These are phyloP conservation scores for Colletotrichum sp. DNA, from an alignment of 2,329 filamentous ascomycete genomes.

Conservation along the genomic window DNA sequence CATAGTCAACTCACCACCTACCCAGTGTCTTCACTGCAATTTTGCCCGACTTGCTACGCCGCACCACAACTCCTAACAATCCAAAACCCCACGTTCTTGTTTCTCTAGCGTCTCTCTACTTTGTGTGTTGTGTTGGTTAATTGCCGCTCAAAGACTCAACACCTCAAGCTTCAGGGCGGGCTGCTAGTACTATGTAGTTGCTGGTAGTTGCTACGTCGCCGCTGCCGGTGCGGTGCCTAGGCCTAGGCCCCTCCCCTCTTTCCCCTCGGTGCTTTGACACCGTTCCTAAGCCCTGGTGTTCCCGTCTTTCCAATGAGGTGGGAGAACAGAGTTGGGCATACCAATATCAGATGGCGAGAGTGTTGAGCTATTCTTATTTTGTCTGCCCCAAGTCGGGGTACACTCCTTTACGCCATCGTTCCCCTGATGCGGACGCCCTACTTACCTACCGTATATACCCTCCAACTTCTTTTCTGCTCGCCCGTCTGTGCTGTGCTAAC, in stretches of 20 bases:
- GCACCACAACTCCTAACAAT: neutral
- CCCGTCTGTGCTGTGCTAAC: neutral
- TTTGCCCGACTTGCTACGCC: neutral
- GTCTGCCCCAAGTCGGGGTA: neutral
- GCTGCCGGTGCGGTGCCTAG: neutral
- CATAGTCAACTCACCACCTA: neutral
- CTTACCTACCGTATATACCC: neutral
- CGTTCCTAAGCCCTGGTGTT: neutral
- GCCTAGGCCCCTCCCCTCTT: neutral
- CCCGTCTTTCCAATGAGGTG: neutral
- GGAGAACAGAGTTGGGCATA: neutral
- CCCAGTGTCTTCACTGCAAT: neutral
- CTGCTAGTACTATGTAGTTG: neutral
- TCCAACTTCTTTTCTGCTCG: neutral
- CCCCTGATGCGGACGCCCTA: neutral
- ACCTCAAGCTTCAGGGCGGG: neutral
- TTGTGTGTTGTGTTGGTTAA: neutral
- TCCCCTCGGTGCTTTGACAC: neutral
- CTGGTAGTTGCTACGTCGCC: neutral
- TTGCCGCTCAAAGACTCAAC: neutral
- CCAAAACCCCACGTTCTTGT: neutral
- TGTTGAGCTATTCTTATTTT: neutral
- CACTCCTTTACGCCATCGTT: neutral
- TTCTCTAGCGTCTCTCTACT: neutral
- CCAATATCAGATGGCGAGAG: conserved; percentile 11